Conservation (phyloP, 176 grass and related monocot species). For the Pontederia paniculata region DNA sequence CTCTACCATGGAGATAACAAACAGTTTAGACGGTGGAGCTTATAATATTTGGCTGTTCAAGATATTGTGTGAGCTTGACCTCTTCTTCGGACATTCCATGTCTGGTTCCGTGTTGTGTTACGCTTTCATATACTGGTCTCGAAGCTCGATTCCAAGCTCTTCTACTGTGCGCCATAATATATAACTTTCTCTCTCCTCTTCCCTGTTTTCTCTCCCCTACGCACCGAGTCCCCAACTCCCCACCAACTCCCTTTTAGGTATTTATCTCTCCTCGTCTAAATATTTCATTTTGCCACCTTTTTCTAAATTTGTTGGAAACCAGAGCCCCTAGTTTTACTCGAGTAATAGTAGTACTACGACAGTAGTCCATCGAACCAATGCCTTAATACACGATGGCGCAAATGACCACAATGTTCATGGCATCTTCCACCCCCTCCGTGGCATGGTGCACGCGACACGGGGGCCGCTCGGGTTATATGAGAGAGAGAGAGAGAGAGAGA, state of each 20-base stretch:
- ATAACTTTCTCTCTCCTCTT: background rate
- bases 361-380: too few species aligned
- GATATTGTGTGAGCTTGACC: background rate
- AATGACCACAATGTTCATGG: too few species aligned
- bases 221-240: background rate
- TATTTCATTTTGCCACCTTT: background rate
- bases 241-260: too few species aligned
- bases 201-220: background rate
- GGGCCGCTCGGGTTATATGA: too few species aligned
- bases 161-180: background rate
- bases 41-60: background rate
- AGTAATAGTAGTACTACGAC: too few species aligned
- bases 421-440: too few species aligned
- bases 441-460: too few species aligned
- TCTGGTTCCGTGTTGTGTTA: background rate
- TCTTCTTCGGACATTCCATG: slow-evolving; percentile 14
- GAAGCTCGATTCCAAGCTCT: slow-evolving; percentile 9
- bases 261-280: too few species aligned
- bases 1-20: too few species aligned
- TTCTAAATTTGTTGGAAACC: background rate
- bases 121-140: background rate
- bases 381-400: too few species aligned
- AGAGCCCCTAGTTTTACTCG: background rate
- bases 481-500: too few species aligned
- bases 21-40: too few species aligned